Evolutionary conservation across 108 stramenopile genomes (phyloP).

Genomic region (Cylindrotheca closterium): DNA sequence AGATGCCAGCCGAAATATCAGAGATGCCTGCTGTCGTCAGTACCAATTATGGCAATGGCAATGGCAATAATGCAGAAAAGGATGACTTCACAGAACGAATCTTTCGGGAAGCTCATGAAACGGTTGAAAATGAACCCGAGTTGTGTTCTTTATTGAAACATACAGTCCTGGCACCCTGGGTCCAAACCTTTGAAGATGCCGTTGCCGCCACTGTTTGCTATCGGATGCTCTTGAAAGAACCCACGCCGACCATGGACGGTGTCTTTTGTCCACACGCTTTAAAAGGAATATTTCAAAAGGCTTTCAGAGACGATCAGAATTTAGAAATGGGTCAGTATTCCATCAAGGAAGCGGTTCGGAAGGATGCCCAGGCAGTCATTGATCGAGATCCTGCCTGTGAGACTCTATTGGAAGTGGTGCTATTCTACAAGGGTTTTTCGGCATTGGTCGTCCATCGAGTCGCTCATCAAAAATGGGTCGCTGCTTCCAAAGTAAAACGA

Average conservation of each 20-base stretch:
- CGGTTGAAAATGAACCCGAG: slow-evolving; percentile 40
- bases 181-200: slow-evolving; percentile 39
- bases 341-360: slow-evolving; percentile 58
- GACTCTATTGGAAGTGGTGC: slow-evolving; percentile 56
- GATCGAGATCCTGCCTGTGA: slow-evolving; percentile 69
- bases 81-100: slow-evolving; percentile 12
- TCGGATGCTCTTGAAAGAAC: slow-evolving; percentile 18
- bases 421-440: slow-evolving; percentile 80
- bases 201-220: slow-evolving; percentile 33
- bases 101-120: slow-evolving; percentile 17
- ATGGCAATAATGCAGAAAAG: not conserved
- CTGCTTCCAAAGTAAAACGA: slow-evolving; percentile 22
- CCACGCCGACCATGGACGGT: not conserved
- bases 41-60: no score
- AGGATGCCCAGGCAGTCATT: slow-evolving; percentile 56
- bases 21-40: no score
- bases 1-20: no score
- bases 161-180: slow-evolving; percentile 34
- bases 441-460: slow-evolving; percentile 79
- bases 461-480: slow-evolving; percentile 54
- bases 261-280: slow-evolving; percentile 51
- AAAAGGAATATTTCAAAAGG: slow-evolving; percentile 28
- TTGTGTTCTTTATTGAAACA: slow-evolving; percentile 23
- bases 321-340: slow-evolving; percentile 58
- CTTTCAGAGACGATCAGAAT: slow-evolving; percentile 22